phyloP scores from a whole-genome alignment of 202 grass and related monocot species.

The Schoenoplectus triqueter region DNA sequence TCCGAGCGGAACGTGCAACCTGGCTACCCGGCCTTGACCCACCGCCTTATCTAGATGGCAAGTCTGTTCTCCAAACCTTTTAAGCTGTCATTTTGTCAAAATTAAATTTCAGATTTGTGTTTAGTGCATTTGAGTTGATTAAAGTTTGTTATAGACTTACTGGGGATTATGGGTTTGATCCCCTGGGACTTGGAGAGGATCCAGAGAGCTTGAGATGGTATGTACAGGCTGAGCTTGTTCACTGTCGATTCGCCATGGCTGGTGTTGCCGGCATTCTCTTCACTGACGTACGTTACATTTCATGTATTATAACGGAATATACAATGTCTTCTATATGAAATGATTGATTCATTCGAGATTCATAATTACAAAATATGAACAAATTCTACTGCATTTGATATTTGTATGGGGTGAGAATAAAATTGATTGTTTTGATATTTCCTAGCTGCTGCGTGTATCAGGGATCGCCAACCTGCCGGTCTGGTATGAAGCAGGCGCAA shows the following conservation, averaged over 20 bases:
- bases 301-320: too few relatives aligned
- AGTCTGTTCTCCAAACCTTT: conserved; percentile 57
- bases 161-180: conserved; percentile 90
- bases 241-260: conserved; percentile 90
- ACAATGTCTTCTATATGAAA: background rate
- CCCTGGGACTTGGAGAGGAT: conserved; percentile 80
- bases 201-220: conserved; percentile 67
- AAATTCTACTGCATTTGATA: background rate
- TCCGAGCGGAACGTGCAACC: conserved; percentile 58
- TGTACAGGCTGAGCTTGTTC: conserved; percentile 90
- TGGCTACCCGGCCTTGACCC: conserved; percentile 83
- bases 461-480: conserved; percentile 69
- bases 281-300: conserved; percentile 64
- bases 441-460: conserved; percentile 73
- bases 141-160: conserved; percentile 49
- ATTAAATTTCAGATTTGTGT: background rate
- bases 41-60: conserved; percentile 85
- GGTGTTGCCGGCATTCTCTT: conserved; percentile 79
- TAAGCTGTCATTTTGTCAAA: background rate
- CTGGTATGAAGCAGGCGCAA: conserved; percentile 89
- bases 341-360: background rate
- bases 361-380: background rate
- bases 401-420: background rate
- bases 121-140: background rate
- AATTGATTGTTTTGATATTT: conserved; percentile 35